Conservation (phyloP, 1,284 basidiomycete genomes). For the Fomitiporia mediterranea region DNA sequence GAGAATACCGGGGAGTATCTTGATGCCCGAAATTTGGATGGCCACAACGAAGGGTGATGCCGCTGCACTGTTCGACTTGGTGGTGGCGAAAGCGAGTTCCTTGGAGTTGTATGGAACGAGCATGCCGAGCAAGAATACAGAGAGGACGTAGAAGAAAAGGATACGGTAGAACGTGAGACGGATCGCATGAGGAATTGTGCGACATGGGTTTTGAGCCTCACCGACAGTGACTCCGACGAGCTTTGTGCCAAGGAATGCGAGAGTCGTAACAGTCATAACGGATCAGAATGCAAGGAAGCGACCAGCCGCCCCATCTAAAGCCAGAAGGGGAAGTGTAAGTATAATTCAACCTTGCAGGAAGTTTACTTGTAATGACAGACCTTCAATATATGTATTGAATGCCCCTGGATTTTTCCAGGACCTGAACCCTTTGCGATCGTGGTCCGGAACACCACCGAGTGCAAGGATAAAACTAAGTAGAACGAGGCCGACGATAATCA, state of each 20-base stretch:
- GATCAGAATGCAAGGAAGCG: slow-evolving; percentile 59
- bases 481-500: slow-evolving; percentile 47
- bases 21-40: slow-evolving; percentile 35
- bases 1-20: slow-evolving; percentile 37
- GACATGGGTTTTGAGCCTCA: slow-evolving; percentile 50
- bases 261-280: slow-evolving; percentile 42
- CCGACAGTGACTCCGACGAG: slow-evolving; percentile 42
- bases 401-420: slow-evolving; percentile 43
- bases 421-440: slow-evolving; percentile 50
- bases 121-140: slow-evolving; percentile 28
- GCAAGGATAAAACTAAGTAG: slow-evolving; percentile 50
- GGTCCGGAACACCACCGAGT: slow-evolving; percentile 52
- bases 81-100: slow-evolving; percentile 54
- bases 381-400: slow-evolving; percentile 16
- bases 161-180: slow-evolving; percentile 53
- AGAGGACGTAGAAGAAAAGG: slow-evolving; percentile 56
- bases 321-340: background rate
- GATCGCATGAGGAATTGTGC: slow-evolving; percentile 54
- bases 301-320: slow-evolving; percentile 8
- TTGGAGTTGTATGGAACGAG: slow-evolving; percentile 32
- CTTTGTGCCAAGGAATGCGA: slow-evolving; percentile 60
- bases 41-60: slow-evolving; percentile 76
- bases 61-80: slow-evolving; percentile 56
- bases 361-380: slow-evolving; percentile 5
- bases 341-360: too few relatives aligned